Evolutionary conservation across 306 rosid species (phyloP).

Genomic region (Castanea sativa): DNA sequence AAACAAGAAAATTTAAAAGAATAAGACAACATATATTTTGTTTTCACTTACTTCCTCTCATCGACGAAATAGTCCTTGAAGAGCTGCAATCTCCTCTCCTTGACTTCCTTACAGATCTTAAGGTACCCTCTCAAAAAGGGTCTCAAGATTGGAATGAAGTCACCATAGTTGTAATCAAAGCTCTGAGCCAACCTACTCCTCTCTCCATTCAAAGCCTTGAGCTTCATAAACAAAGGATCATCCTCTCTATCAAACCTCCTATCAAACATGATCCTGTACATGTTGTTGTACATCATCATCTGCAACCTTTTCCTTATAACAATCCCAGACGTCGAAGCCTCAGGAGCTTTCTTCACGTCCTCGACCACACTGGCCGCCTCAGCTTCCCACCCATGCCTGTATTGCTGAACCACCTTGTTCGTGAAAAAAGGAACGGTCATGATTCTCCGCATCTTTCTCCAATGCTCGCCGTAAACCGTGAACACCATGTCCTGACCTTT

Average conservation of each 20-base stretch:
- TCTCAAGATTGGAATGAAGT: slow-evolving; percentile 83
- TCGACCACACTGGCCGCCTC: slow-evolving; percentile 76
- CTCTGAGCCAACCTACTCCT: slow-evolving; percentile 89
- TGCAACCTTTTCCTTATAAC: slow-evolving; percentile 65
- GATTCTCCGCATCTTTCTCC: slow-evolving; percentile 90
- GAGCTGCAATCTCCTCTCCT: slow-evolving; percentile 66
- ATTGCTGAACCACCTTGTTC: slow-evolving; percentile 88
- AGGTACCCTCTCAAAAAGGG: slow-evolving; percentile 78
- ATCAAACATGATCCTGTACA: slow-evolving; percentile 88
- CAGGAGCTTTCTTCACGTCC: slow-evolving; percentile 51
- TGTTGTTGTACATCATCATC: slow-evolving; percentile 89
- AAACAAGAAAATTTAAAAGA: background rate
- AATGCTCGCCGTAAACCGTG: slow-evolving; percentile 91
- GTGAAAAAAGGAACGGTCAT: slow-evolving; percentile 96
- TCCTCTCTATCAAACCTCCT: slow-evolving; percentile 72
- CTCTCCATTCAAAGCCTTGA: slow-evolving; percentile 68
- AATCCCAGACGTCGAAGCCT: slow-evolving; percentile 47
- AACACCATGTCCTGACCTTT: slow-evolving; percentile 94
- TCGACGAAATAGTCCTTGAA: slow-evolving; percentile 82
- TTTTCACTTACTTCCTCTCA: slow-evolving; percentile 70
- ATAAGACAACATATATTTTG: no score
- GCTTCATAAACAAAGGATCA: slow-evolving; percentile 56
- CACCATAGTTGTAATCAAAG: slow-evolving; percentile 86
- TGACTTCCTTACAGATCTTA: slow-evolving; percentile 79
- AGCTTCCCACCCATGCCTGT: slow-evolving; percentile 68